phyloP scores from a whole-genome alignment of 352 stramenopile species.

The Saprolegnia parasitica region DNA sequence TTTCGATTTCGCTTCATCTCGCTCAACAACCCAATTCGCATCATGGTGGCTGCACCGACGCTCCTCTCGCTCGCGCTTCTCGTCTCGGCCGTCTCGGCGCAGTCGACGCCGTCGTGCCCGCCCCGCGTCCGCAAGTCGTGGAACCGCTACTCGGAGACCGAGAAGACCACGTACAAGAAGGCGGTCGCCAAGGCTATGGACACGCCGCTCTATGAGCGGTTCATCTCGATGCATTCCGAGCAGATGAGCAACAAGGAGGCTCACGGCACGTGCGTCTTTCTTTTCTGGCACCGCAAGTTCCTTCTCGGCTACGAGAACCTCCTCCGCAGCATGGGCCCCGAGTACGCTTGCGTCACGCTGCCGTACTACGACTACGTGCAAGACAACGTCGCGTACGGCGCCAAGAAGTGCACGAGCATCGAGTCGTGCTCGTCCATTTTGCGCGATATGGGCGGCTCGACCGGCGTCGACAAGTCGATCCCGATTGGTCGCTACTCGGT shows the following conservation, averaged over 20 bases:
- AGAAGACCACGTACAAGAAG: slow-evolving; percentile 73
- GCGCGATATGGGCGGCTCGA: slow-evolving; percentile 40
- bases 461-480: slow-evolving; percentile 42
- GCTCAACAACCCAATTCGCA: no score
- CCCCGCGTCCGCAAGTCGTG: slow-evolving; percentile 72
- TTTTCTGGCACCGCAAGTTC: slow-evolving; percentile 82
- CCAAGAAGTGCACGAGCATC: slow-evolving; percentile 56
- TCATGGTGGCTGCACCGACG: no score
- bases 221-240: slow-evolving; percentile 84
- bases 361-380: slow-evolving; percentile 87
- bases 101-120: no score
- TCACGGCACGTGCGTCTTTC: slow-evolving; percentile 83
- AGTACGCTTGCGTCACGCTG: slow-evolving; percentile 81
- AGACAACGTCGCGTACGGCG: slow-evolving; percentile 67
- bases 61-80: no score
- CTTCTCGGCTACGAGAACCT: slow-evolving; percentile 84
- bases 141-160: slow-evolving; percentile 47
- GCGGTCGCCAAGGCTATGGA: slow-evolving; percentile 75
- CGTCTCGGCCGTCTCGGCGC: no score
- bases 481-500: slow-evolving; percentile 41
- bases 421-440: slow-evolving; percentile 69
- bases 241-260: slow-evolving; percentile 75
- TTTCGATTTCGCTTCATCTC: no score
- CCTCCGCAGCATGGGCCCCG: slow-evolving; percentile 65
- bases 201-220: slow-evolving; percentile 78